Evolutionary conservation across 306 rosid genomes (phyloP).

Genomic region (Herpetospermum pedunculosum): DNA sequence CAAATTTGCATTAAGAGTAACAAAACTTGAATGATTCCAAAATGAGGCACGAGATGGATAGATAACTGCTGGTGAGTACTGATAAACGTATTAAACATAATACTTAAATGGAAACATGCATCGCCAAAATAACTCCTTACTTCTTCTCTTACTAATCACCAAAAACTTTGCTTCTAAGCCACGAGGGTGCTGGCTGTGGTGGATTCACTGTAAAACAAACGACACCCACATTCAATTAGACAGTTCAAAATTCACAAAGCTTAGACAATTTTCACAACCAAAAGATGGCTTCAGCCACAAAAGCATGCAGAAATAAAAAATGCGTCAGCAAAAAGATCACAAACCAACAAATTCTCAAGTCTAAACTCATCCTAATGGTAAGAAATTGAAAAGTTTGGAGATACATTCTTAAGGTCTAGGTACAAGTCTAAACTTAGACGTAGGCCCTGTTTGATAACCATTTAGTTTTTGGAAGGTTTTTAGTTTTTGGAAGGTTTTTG

Average conservation of each 20-base stretch:
- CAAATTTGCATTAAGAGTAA: background rate
- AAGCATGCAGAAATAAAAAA: background rate
- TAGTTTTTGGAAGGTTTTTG: too few relatives aligned
- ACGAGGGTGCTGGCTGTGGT: conserved; percentile 69
- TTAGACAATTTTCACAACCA: background rate
- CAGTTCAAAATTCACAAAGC: background rate
- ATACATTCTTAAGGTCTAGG: background rate
- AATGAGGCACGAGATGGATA: background rate
- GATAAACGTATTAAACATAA: background rate
- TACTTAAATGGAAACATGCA: background rate
- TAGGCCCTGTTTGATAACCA: too few relatives aligned
- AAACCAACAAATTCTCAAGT: background rate
- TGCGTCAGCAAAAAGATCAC: background rate
- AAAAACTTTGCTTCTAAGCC: conserved; percentile 24
- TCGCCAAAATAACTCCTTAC: background rate
- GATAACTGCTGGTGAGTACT: background rate
- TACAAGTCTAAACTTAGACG: too few relatives aligned
- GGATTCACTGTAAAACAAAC: conserved; percentile 34
- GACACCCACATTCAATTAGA: conserved; percentile 5
- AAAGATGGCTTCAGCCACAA: too few relatives aligned
- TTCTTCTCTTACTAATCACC: background rate
- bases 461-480: too few relatives aligned
- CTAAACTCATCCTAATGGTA: background rate
- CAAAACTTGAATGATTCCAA: background rate
- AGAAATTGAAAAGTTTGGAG: background rate